Percentiles rank a stretch among this genome's conserved stretches.
These are phyloP conservation scores for Lichtheimia ornata DNA, from an alignment of 371 early-diverging fungal genomes.

Conservation along the genomic window DNA sequence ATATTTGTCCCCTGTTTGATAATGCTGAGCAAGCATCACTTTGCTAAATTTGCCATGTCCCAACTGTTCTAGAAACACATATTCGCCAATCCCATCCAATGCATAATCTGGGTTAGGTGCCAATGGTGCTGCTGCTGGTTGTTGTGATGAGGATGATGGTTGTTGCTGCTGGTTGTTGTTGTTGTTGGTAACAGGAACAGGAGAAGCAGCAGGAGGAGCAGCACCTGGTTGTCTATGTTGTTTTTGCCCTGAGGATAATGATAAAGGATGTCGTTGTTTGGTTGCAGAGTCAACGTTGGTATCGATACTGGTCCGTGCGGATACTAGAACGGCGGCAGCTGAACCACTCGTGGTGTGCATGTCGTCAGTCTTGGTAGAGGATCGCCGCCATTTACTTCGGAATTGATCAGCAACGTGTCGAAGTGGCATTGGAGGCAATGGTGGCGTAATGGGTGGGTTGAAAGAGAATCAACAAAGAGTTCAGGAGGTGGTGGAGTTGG, in stretches of 20 bases:
- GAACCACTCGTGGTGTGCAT: not conserved
- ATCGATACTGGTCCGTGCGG: not conserved
- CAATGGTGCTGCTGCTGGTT: slow-evolving; percentile 7
- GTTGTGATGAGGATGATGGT: not conserved
- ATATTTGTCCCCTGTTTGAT: slow-evolving; percentile 63
- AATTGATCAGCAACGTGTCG: slow-evolving; percentile 39
- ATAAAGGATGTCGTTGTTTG: not conserved
- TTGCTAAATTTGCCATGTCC: slow-evolving; percentile 91
- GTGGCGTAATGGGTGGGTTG: slow-evolving; percentile 6
- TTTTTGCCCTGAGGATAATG: slow-evolving; percentile 2
- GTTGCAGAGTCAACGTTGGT: not conserved
- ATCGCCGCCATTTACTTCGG: slow-evolving; percentile 38
- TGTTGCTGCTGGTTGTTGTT: slow-evolving; percentile 9
- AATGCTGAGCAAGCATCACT: slow-evolving; percentile 85
- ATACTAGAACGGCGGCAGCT: slow-evolving; percentile 26
- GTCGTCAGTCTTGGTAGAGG: slow-evolving; percentile 27
- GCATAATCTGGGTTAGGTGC: slow-evolving; percentile 57
- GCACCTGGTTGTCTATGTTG: not conserved
- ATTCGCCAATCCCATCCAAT: slow-evolving; percentile 74
- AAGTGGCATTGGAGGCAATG: slow-evolving; percentile 31
- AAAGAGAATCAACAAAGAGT: slow-evolving; percentile 8
- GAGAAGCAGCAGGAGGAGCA: no score
- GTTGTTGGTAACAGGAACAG: not conserved
- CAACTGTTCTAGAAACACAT: slow-evolving; percentile 73
- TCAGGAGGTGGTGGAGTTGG: not conserved